Evolutionary conservation across 2,329 filamentous ascomycete genomes (phyloP).

Genomic region (Chaetomium sp.): DNA sequence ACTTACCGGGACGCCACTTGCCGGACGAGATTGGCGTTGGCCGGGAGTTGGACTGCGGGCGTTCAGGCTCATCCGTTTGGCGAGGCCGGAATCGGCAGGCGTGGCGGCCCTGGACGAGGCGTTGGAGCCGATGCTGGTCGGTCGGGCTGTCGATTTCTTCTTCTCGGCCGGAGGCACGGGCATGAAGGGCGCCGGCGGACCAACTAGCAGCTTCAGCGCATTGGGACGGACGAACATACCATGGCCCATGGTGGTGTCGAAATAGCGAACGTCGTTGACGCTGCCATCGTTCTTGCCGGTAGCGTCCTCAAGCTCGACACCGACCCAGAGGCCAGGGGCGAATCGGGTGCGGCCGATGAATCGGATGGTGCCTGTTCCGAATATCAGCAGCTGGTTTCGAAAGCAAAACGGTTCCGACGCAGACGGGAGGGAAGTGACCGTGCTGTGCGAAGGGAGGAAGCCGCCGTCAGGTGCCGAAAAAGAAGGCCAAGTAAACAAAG

Average conservation of each 20-base stretch:
- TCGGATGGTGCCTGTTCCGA: slow-evolving; percentile 52
- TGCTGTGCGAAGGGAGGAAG: too few relatives aligned
- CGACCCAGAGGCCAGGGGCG: slow-evolving; percentile 78
- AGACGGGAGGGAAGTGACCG: too few relatives aligned
- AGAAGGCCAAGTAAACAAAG: too few relatives aligned
- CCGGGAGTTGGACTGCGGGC: slow-evolving; percentile 66
- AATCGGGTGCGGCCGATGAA: slow-evolving; percentile 78
- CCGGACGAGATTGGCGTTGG: slow-evolving; percentile 47
- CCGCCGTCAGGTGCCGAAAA: too few relatives aligned
- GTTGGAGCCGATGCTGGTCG: slow-evolving; percentile 43
- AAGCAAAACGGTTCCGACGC: too few relatives aligned
- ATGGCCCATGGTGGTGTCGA: slow-evolving; percentile 68
- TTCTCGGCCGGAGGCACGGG: slow-evolving; percentile 21
- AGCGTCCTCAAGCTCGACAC: slow-evolving; percentile 75
- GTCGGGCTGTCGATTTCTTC: slow-evolving; percentile 32
- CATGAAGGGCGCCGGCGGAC: neutral
- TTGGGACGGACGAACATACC: slow-evolving; percentile 80
- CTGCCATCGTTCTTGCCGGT: slow-evolving; percentile 91
- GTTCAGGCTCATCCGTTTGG: slow-evolving; percentile 63
- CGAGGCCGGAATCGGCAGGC: slow-evolving; percentile 45
- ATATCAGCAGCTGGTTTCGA: too few relatives aligned
- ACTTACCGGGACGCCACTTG: slow-evolving; percentile 52
- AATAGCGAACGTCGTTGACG: slow-evolving; percentile 82
- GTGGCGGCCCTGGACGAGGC: slow-evolving; percentile 34
- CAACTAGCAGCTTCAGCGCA: slow-evolving; percentile 41